Percentiles rank a stretch among this genome's conserved stretches.
Conservation (phyloP, 495 filamentous ascomycete species). For the Xylaria nigripes region DNA sequence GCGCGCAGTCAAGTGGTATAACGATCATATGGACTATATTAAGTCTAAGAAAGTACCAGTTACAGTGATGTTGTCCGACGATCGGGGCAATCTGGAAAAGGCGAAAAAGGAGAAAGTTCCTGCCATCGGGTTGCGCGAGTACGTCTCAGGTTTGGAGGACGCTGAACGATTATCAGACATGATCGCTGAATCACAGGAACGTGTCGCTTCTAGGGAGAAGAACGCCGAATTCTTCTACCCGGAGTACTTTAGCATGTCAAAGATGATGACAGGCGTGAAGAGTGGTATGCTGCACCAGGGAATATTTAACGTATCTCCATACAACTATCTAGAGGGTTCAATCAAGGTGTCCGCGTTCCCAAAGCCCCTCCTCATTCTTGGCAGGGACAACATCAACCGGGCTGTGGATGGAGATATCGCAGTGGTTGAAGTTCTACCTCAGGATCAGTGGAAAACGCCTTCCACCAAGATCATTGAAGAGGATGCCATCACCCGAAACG, state of each 20-base stretch:
- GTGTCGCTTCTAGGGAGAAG: constrained; percentile 51
- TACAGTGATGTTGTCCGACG: constrained; percentile 90
- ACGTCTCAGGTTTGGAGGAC: constrained; percentile 76
- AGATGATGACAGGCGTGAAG: constrained; percentile 87
- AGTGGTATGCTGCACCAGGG: constrained; percentile 84
- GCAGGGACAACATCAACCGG: constrained; percentile 94
- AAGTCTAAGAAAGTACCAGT: constrained; percentile 57
- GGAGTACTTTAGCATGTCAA: constrained; percentile 81
- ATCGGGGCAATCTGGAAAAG: constrained; percentile 77
- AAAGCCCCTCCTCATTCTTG: constrained; percentile 75
- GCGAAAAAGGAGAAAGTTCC: constrained; percentile 66
- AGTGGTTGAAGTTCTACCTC: constrained; percentile 83
- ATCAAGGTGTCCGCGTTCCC: constrained; percentile 86
- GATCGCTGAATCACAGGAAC: constrained; percentile 71
- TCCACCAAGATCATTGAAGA: constrained; percentile 95
- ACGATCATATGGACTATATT: constrained; percentile 60
- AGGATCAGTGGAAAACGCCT: constrained; percentile 92
- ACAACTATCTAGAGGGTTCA: constrained; percentile 93
- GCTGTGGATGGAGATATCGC: constrained; percentile 85
- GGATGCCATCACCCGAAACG: constrained; percentile 83
- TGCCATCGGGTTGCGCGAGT: constrained; percentile 60
- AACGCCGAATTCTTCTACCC: constrained; percentile 66
- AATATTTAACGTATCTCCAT: constrained; percentile 89
- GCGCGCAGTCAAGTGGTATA: constrained; percentile 82
- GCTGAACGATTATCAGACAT: constrained; percentile 84